Evolutionary conservation across 2,329 filamentous ascomycete genomes (phyloP), one percentile per base, ranked within the genome.

Genomic region (Monosporascus sp.): DNA sequence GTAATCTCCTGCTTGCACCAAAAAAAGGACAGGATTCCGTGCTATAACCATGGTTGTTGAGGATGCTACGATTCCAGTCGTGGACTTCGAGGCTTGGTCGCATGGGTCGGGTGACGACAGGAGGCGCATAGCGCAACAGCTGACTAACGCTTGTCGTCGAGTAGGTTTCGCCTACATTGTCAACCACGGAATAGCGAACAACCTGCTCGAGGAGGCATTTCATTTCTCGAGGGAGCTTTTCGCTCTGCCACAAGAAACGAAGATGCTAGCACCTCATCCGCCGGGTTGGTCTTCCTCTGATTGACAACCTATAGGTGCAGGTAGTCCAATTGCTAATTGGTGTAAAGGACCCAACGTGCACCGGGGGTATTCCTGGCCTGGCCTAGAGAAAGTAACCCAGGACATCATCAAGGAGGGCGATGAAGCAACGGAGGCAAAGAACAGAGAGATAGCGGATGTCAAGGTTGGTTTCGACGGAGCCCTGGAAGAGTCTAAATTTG

Each of bases 281-380:
- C 61, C 63, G 49, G 65, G 65, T 64, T 20, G 37, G 55, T 53
- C 25, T 37, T n/a, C 1, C 14, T 37, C 31, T 6, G 20, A 37
- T 11, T 18, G 18, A 37, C 5, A 39, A n/a, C 17, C 11, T 22
- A 15, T 3, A 48, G 47, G n/a, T 43, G 11, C 43, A 14, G 41
- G 9, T 37, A 37, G 15, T 20, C 7, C 37, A 44, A 15, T 52
- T 24, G 46, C 50, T 50, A 25, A 47, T 37, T 43, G n/a, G 35
- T 39, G 20, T 49, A 5, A 15, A 62, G 77, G 77, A 8, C 74
- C 73, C 54, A 68, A 65, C 9, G 70, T 79, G 2, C 77, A 82
- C 60, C 71, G 79, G 47, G 79, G 79, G n/a, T 82, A 82, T 59
- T 81, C 77, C 1, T 77, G 76, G 71, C 76, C 77, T 0, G 78